phyloP scores from a whole-genome alignment of 2,329 filamentous ascomycete species.

The Penicillium thymicola region DNA sequence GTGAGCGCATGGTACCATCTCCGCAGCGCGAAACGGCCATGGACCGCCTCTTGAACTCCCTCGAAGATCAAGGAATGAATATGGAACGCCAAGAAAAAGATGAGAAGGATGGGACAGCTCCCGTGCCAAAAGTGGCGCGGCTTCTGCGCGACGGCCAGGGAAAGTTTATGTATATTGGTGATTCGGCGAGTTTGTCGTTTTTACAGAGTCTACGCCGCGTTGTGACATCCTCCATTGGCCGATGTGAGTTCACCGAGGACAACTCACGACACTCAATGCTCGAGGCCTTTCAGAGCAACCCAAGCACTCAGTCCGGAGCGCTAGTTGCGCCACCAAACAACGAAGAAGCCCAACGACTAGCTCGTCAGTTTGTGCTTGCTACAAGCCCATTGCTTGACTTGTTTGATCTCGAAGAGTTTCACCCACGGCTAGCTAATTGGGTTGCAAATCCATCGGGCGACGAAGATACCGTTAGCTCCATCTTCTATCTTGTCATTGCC shows the following conservation, averaged over 20 bases:
- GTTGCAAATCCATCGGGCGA: slow-evolving; percentile 35
- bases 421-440: slow-evolving; percentile 39
- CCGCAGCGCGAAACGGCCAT: slow-evolving; percentile 35
- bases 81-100: slow-evolving; percentile 29
- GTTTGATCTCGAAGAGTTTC: slow-evolving; percentile 47
- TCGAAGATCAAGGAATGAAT: slow-evolving; percentile 31
- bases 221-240: slow-evolving; percentile 46
- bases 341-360: slow-evolving; percentile 41
- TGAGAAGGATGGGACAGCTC: slow-evolving; percentile 34
- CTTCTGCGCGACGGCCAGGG: slow-evolving; percentile 52
- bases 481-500: slow-evolving; percentile 52
- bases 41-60: slow-evolving; percentile 33
- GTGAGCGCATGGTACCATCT: slow-evolving; percentile 29
- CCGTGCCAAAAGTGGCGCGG: slow-evolving; percentile 41
- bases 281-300: slow-evolving; percentile 38
- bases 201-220: slow-evolving; percentile 52
- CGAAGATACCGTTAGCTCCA: slow-evolving; percentile 45
- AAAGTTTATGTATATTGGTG: slow-evolving; percentile 54
- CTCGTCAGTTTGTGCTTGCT: slow-evolving; percentile 45
- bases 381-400: slow-evolving; percentile 50
- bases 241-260: slow-evolving; percentile 42
- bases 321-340: slow-evolving; percentile 32
- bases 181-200: slow-evolving; percentile 53
- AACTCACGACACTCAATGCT: slow-evolving; percentile 43
- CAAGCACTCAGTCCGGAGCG: slow-evolving; percentile 29